phyloP scores from a whole-genome alignment of 2,329 filamentous ascomycete species.

The Verticillium tricorpus region DNA sequence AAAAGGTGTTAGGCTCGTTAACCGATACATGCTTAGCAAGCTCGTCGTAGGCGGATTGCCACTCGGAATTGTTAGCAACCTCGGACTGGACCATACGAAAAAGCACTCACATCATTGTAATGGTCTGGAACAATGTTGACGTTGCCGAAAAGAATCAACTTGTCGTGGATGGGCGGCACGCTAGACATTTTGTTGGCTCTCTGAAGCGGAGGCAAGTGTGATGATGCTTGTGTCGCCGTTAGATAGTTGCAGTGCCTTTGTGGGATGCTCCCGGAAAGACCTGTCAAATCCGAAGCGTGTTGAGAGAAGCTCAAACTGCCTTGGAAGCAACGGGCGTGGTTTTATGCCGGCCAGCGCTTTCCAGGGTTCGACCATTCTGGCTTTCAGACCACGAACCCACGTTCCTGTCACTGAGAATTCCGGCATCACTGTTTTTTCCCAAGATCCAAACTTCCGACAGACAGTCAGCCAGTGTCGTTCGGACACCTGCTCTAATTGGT shows the following conservation, averaged over 20 bases:
- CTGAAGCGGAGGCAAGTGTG: background rate
- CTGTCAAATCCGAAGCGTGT: too few species aligned
- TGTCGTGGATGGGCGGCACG: constrained; percentile 1
- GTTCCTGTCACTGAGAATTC: too few species aligned
- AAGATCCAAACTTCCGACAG: too few species aligned
- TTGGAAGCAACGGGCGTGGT: too few species aligned
- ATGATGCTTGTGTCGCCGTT: background rate
- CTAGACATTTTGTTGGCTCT: background rate
- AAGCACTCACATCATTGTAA: constrained; percentile 23
- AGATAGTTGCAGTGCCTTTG: too few species aligned
- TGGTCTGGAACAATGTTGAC: constrained; percentile 30
- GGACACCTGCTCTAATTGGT: background rate
- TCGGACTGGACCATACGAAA: background rate
- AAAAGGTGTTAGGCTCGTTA: constrained; percentile 28
- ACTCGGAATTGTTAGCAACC: constrained; percentile 17
- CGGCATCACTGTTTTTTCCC: too few species aligned
- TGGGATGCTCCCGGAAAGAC: too few species aligned
- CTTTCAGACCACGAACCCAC: too few species aligned
- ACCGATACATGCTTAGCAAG: constrained; percentile 28
- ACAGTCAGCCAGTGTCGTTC: too few species aligned
- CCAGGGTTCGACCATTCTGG: too few species aligned
- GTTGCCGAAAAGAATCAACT: constrained; percentile 19
- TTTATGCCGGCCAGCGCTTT: too few species aligned
- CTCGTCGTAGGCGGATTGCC: constrained; percentile 34
- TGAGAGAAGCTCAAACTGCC: too few species aligned